phyloP scores from a whole-genome alignment of 371 early-diverging fungal genomes.

The Actinomucor elegans region DNA sequence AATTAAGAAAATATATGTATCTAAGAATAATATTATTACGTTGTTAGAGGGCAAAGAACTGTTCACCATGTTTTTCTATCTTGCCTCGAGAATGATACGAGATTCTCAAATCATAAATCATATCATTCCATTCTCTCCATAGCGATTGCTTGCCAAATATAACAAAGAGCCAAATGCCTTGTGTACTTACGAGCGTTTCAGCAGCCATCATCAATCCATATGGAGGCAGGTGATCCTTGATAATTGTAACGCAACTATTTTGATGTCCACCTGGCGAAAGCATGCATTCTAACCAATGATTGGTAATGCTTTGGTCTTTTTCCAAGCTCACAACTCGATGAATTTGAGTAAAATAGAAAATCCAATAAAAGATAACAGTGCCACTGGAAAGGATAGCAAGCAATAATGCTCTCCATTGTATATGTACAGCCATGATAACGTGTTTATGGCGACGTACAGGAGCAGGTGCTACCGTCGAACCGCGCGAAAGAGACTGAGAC shows the following conservation, averaged over 20 bases:
- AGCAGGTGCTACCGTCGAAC: conserved; percentile 32
- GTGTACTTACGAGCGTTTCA: conserved; percentile 51
- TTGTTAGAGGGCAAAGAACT: conserved; percentile 54
- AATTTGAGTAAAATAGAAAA: conserved; percentile 58
- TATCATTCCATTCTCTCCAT: conserved; percentile 54
- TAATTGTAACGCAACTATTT: conserved; percentile 30
- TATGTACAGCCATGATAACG: conserved; percentile 59
- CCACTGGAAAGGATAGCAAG: conserved; percentile 54
- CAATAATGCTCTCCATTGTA: conserved; percentile 70
- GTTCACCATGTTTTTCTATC: conserved; percentile 52
- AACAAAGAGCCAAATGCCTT: conserved; percentile 56
- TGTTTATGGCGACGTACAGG: conserved; percentile 51
- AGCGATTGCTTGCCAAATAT: conserved; percentile 60
- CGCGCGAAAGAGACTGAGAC: conserved; percentile 35
- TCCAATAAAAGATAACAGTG: conserved; percentile 49
- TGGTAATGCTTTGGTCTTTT: conserved; percentile 19
- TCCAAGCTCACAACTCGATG: conserved; percentile 26
- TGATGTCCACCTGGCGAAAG: conserved; percentile 40
- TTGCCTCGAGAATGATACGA: conserved; percentile 32
- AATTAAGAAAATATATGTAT: no score
- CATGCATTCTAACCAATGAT: conserved; percentile 54
- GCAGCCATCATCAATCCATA: conserved; percentile 58
- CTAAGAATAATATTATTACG: not conserved
- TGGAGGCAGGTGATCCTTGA: conserved; percentile 48
- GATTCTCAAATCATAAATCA: conserved; percentile 40